Conservation (phyloP, 164 flowering plant species). For the Tinospora cordifolia region DNA sequence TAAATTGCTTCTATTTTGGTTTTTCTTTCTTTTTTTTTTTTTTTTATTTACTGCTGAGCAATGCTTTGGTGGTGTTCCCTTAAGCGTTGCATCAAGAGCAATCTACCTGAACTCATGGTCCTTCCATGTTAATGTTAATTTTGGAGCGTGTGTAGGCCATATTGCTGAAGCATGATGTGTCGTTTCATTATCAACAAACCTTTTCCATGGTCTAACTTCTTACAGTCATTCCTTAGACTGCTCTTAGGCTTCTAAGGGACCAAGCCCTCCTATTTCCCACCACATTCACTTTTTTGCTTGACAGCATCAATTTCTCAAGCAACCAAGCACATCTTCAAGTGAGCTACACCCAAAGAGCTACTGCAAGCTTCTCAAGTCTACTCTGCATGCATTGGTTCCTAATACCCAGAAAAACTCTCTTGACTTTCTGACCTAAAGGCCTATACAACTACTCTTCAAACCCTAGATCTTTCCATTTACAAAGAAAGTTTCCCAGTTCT, state of each 20-base stretch:
- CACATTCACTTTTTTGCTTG: slow-evolving; percentile 4
- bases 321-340: neutral
- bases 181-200: neutral
- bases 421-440: slow-evolving; percentile 5
- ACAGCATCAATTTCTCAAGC: slow-evolving; percentile 8
- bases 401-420: neutral
- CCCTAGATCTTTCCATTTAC: neutral
- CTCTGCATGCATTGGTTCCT: slow-evolving; percentile 2
- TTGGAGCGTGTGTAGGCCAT: neutral
- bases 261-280: neutral
- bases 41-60: no score
- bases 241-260: neutral
- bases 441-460: neutral
- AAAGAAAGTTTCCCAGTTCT: neutral
- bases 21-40: no score
- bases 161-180: neutral
- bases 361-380: neutral
- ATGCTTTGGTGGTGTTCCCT: no score
- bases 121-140: neutral
- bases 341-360: neutral
- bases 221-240: neutral
- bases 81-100: no score
- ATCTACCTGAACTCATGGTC: no score
- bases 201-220: neutral
- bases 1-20: neutral